A percentile compares a stretch with the other conserved stretches of the same genome.
phyloP scores from a whole-genome alignment of 495 filamentous ascomycete species.

The Penicillium coffeae region DNA sequence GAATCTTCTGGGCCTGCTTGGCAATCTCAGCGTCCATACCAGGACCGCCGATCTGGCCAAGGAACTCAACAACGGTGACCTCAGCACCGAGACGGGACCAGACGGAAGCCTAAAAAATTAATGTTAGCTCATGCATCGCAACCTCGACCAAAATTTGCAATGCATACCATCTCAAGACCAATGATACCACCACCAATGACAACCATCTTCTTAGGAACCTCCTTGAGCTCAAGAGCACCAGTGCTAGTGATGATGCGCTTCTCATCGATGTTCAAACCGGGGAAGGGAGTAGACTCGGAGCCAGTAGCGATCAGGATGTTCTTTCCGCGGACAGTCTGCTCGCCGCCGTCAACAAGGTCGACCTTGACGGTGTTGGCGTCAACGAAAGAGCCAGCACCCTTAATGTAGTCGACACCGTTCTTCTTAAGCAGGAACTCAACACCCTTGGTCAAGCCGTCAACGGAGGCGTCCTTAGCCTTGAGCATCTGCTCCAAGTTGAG shows the following conservation, averaged over 20 bases:
- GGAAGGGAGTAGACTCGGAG: conserved; percentile 91
- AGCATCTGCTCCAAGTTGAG: conserved; percentile 94
- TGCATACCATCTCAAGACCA: conserved; percentile 89
- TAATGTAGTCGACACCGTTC: conserved; percentile 95
- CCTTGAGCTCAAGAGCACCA: conserved; percentile 79
- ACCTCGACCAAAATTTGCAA: background rate
- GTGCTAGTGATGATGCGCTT: conserved; percentile 96
- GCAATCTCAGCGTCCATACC: conserved; percentile 96
- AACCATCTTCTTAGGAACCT: conserved; percentile 95
- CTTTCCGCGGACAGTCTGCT: conserved; percentile 79
- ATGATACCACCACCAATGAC: conserved; percentile 99
- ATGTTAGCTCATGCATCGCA: background rate
- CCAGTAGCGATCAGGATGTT: conserved; percentile 98
- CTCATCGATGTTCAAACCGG: conserved; percentile 92
- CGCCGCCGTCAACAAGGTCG: conserved; percentile 83
- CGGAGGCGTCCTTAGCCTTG: conserved; percentile 94
- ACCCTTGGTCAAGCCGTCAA: conserved; percentile 88
- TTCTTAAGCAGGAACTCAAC: conserved; percentile 98
- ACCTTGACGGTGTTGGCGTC: conserved; percentile 92
- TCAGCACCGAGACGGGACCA: conserved; percentile 91
- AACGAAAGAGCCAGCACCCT: conserved; percentile 81
- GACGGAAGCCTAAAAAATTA: conserved; percentile 66
- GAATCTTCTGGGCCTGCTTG: conserved; percentile 87
- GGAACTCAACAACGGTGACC: conserved; percentile 95
- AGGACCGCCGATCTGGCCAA: conserved; percentile 93